A percentile compares a stretch with the other conserved stretches of the same genome.
These are phyloP conservation scores for Daedaleopsis nitida DNA, from an alignment of 768 basidiomycete species.

Conservation along the genomic window DNA sequence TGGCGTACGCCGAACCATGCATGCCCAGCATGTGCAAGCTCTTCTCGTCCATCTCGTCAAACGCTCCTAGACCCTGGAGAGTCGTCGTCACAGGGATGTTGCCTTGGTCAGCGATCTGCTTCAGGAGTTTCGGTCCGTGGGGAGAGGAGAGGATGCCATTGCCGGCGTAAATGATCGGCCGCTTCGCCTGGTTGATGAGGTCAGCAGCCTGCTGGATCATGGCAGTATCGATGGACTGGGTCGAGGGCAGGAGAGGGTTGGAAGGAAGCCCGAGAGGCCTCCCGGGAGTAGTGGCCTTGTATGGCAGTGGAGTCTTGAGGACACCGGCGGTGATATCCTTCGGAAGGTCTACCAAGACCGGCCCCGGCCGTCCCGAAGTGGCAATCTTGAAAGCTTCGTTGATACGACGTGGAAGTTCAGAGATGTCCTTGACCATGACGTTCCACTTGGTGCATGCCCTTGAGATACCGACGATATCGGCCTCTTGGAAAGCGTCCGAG, in stretches of 20 bases:
- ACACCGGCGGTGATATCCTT: slow-evolving; percentile 97
- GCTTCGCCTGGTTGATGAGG: slow-evolving; percentile 90
- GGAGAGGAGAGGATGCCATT: slow-evolving; percentile 85
- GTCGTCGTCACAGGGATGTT: slow-evolving; percentile 98
- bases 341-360: slow-evolving; percentile 97
- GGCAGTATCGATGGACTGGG: slow-evolving; percentile 59
- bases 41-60: slow-evolving; percentile 85
- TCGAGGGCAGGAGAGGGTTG: slow-evolving; percentile 64
- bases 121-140: slow-evolving; percentile 80
- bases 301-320: slow-evolving; percentile 81
- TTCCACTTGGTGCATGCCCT: slow-evolving; percentile 99
- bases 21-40: slow-evolving; percentile 98
- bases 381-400: slow-evolving; percentile 99
- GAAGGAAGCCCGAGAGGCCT: slow-evolving; percentile 68
- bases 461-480: slow-evolving; percentile 95
- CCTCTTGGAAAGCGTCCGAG: slow-evolving; percentile 99
- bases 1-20: slow-evolving; percentile 98
- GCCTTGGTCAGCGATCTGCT: slow-evolving; percentile 74
- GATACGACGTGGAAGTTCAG: slow-evolving; percentile 91
- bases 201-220: slow-evolving; percentile 83
- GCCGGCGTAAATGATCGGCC: slow-evolving; percentile 92
- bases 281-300: slow-evolving; percentile 85
- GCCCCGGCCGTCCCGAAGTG: slow-evolving; percentile 94
- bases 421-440: slow-evolving; percentile 97
- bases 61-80: slow-evolving; percentile 92